Conservation (phyloP, 176 grass and related monocot species). For the Ensete glaucum region DNA sequence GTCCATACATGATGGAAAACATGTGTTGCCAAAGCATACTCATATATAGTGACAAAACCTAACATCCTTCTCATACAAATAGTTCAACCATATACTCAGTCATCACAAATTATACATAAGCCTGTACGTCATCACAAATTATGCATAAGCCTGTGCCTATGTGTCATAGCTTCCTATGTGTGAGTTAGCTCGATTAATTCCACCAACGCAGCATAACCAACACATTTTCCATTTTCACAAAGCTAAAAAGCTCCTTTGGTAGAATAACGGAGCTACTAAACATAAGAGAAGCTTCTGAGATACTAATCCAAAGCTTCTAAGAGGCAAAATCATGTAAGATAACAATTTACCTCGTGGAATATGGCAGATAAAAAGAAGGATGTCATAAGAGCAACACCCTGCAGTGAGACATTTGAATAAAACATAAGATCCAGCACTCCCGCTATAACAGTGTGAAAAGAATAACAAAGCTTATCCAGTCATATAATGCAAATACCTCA, state of each 20-base stretch:
- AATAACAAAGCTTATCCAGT: background rate
- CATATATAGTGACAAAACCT: too few species aligned
- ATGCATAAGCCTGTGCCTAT: too few species aligned
- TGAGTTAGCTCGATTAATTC: too few species aligned
- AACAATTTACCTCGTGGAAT: slow-evolving; percentile 80
- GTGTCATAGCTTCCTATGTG: too few species aligned
- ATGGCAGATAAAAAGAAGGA: slow-evolving; percentile 77
- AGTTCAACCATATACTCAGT: too few species aligned
- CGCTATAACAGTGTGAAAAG: background rate
- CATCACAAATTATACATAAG: too few species aligned
- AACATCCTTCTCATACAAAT: too few species aligned
- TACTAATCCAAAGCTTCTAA: too few species aligned
- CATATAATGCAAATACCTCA: too few species aligned
- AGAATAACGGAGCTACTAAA: background rate
- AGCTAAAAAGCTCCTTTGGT: background rate
- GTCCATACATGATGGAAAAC: too few species aligned
- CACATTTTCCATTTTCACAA: background rate
- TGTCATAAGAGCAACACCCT: slow-evolving; percentile 75
- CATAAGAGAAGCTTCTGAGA: background rate
- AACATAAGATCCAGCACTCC: background rate
- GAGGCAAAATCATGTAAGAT: background rate
- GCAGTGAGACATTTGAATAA: slow-evolving; percentile 12
- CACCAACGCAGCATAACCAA: background rate
- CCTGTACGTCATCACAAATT: too few species aligned
- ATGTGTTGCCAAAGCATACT: too few species aligned